Evolutionary conservation across 179 eudicot species (phyloP).

Genomic region (Monotropa hypopitys): DNA sequence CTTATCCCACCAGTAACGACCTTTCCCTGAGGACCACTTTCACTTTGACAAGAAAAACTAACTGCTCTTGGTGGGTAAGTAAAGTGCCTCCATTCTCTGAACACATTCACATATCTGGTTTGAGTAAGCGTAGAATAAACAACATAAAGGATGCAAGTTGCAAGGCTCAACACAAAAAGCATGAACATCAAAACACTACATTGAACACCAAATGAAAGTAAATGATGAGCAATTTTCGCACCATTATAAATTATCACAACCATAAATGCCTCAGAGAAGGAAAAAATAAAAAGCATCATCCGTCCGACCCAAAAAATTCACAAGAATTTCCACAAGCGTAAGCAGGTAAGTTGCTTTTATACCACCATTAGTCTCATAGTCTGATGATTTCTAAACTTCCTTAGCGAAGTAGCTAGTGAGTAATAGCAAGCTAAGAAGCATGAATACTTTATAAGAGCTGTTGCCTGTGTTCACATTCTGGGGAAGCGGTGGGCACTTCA

Average conservation of each 20-base stretch:
- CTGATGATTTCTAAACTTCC: neutral
- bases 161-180: neutral
- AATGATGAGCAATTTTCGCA: neutral
- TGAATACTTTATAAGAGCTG: neutral
- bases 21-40: slow-evolving; percentile 18
- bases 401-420: neutral
- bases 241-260: neutral
- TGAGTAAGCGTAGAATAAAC: neutral
- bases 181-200: neutral
- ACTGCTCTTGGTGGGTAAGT: slow-evolving; percentile 43
- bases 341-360: neutral
- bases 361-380: neutral
- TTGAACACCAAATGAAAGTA: neutral
- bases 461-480: too few species aligned
- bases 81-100: slow-evolving; percentile 75
- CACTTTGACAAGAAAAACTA: slow-evolving; percentile 47
- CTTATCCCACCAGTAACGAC: slow-evolving; percentile 29
- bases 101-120: slow-evolving; percentile 7
- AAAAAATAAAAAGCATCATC: neutral
- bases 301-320: neutral
- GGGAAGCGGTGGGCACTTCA: too few species aligned
- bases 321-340: neutral
- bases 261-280: neutral
- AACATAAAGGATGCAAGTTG: neutral
- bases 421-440: neutral